Evolutionary conservation across 2,329 filamentous ascomycete genomes (phyloP).

Genomic region (Aspergillus novofumigatus): DNA sequence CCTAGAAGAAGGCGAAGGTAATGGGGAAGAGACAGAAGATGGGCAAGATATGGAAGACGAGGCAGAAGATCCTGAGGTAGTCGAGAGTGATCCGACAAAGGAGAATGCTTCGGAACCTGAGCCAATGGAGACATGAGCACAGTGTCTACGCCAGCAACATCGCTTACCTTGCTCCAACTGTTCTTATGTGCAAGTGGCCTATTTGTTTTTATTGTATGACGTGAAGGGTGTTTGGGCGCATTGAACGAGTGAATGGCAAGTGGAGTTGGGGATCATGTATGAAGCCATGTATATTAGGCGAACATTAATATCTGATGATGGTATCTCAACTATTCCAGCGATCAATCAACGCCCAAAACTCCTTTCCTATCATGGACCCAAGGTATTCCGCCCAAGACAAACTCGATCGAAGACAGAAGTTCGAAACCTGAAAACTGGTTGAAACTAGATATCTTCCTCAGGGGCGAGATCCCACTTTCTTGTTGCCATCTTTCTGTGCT

Average conservation of each 20-base stretch:
- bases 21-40: slow-evolving; percentile 10
- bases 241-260: background rate
- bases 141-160: background rate
- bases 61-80: slow-evolving; percentile 14
- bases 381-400: background rate
- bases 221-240: background rate
- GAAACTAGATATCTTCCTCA: slow-evolving; percentile 32
- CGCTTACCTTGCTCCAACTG: background rate
- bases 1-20: slow-evolving; percentile 4
- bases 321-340: background rate
- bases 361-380: background rate
- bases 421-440: background rate
- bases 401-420: background rate
- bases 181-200: background rate
- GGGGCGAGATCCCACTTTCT: slow-evolving; percentile 46
- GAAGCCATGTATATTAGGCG: background rate
- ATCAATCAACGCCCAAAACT: background rate
- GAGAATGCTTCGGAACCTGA: background rate
- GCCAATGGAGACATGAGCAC: background rate
- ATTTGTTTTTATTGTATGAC: background rate
- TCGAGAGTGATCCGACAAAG: background rate
- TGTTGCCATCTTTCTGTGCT: slow-evolving; percentile 42
- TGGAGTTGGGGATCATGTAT: background rate
- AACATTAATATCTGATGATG: background rate
- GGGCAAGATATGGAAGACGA: slow-evolving; percentile 13